Conservation (phyloP, 345 rosid species). For the Psidium friedrichsthalianum region DNA sequence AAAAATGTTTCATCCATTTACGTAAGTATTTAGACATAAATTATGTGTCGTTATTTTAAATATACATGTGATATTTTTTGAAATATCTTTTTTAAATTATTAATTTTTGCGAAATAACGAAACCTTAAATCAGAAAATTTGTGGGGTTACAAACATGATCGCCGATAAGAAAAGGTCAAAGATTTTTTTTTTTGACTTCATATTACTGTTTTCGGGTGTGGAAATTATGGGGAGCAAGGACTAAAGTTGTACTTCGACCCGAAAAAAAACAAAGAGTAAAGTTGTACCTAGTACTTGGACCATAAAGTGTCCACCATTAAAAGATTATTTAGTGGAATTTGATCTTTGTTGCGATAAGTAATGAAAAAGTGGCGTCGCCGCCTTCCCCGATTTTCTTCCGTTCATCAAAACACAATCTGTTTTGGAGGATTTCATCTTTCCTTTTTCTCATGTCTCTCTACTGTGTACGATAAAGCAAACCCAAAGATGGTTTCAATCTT, state of each 20-base stretch:
- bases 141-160: not conserved
- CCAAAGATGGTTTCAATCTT: not conserved
- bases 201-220: not conserved
- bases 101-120: too few species aligned
- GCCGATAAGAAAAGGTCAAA: not conserved
- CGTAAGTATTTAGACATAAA: too few species aligned
- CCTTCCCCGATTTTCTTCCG: not conserved
- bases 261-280: not conserved
- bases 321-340: not conserved
- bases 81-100: too few species aligned
- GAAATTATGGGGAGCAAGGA: not conserved
- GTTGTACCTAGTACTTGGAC: not conserved
- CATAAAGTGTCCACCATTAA: not conserved
- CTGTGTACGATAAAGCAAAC: not conserved
- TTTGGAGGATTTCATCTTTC: not conserved
- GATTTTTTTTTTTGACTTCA: not conserved
- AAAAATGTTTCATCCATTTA: too few species aligned
- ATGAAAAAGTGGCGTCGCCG: not conserved
- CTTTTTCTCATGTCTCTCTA: not conserved
- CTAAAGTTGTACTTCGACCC: not conserved
- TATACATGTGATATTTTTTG: too few species aligned
- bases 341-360: not conserved
- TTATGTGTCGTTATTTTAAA: too few species aligned
- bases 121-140: not conserved
- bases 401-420: not conserved